Conservation (phyloP, 352 stramenopile genomes). For the Pseudoperonospora humuli region DNA sequence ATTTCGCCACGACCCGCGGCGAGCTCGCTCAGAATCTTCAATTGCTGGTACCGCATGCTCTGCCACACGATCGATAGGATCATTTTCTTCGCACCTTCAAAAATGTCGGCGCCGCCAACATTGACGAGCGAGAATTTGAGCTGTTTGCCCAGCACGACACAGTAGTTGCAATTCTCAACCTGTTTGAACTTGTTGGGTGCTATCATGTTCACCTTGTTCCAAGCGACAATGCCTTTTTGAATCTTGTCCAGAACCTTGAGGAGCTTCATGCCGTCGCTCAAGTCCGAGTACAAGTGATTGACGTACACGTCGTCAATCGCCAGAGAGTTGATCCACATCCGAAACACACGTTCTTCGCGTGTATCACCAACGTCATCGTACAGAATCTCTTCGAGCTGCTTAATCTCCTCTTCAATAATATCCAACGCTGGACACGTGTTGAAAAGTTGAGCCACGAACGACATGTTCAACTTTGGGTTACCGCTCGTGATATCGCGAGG, state of each 20-base stretch:
- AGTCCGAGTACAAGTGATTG: conserved; percentile 88
- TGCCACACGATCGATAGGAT: conserved; percentile 92
- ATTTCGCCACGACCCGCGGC: conserved; percentile 43
- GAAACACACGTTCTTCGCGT: conserved; percentile 84
- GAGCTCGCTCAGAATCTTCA: conserved; percentile 75
- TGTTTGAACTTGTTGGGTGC: conserved; percentile 88
- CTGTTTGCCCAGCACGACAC: conserved; percentile 77
- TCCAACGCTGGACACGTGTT: conserved; percentile 87
- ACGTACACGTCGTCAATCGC: conserved; percentile 83
- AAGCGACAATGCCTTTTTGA: conserved; percentile 81
- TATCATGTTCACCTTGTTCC: conserved; percentile 85
- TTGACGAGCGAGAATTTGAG: conserved; percentile 88
- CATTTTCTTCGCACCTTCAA: conserved; percentile 89
- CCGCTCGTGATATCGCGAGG: conserved; percentile 87
- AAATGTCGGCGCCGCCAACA: conserved; percentile 88
- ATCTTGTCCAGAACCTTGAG: conserved; percentile 88
- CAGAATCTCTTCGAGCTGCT: conserved; percentile 81
- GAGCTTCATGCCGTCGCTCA: conserved; percentile 84
- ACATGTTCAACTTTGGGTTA: conserved; percentile 91
- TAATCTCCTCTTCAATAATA: conserved; percentile 74
- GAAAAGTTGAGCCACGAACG: conserved; percentile 87
- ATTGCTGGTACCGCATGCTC: conserved; percentile 88
- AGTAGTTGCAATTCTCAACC: conserved; percentile 88
- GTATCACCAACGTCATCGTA: conserved; percentile 84
- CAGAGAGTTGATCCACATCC: conserved; percentile 92